phyloP scores from a whole-genome alignment of 2,329 filamentous ascomycete genomes.

The Ophiostoma ulmi region DNA sequence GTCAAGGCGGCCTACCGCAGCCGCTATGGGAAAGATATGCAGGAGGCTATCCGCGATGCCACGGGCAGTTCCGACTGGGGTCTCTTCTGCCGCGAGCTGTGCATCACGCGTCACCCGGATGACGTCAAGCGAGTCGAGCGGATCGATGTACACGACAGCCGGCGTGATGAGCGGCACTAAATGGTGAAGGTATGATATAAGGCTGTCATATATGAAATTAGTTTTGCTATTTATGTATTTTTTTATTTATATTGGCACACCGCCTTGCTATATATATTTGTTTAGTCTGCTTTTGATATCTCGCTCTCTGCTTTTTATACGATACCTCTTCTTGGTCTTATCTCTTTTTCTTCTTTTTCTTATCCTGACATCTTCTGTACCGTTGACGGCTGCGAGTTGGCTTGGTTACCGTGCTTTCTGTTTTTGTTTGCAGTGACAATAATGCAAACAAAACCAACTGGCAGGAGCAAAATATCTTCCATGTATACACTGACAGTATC shows the following conservation, averaged over 20 bases:
- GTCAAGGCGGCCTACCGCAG: conserved; percentile 76
- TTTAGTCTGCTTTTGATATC: background rate
- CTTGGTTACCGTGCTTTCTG: background rate
- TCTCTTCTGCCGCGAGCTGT: conserved; percentile 67
- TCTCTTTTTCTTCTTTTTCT: too few relatives aligned
- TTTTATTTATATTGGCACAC: background rate
- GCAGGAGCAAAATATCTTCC: background rate
- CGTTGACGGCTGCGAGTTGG: background rate
- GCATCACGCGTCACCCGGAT: conserved; percentile 56
- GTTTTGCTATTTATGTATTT: background rate
- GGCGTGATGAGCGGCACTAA: conserved; percentile 20
- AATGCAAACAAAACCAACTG: background rate
- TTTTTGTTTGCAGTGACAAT: background rate
- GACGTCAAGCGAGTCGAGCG: conserved; percentile 52
- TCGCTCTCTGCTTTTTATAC: background rate
- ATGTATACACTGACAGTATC: background rate
- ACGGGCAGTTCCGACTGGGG: conserved; percentile 68
- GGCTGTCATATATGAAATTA: background rate
- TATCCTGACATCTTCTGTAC: too few relatives aligned
- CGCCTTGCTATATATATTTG: background rate
- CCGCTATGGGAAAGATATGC: conserved; percentile 68
- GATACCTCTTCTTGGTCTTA: background rate
- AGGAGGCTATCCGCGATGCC: conserved; percentile 72
- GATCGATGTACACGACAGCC: conserved; percentile 30
- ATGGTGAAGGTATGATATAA: background rate